Conservation (phyloP, 2,329 filamentous ascomycete genomes). For the Trichoderma polysporum region DNA sequence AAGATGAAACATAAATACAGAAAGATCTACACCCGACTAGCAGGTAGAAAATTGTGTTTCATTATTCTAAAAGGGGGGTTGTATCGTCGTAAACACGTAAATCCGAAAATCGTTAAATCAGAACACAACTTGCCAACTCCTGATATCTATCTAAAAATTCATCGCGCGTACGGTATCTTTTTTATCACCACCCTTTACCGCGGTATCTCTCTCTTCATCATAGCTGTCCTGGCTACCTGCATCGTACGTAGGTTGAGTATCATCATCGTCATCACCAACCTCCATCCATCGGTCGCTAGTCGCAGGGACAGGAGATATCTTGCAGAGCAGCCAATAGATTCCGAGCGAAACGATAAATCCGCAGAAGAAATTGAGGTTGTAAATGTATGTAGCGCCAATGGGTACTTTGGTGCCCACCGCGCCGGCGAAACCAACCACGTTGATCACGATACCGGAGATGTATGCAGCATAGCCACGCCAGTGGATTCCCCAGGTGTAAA, state of each 20-base stretch:
- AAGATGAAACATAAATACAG: too few relatives aligned
- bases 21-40: not conserved
- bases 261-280: conserved; percentile 63
- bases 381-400: conserved; percentile 77
- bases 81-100: not conserved
- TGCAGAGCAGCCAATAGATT: conserved; percentile 71
- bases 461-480: conserved; percentile 85
- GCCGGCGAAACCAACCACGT: conserved; percentile 87
- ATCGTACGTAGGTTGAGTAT: conserved; percentile 50
- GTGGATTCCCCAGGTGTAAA: conserved; percentile 69
- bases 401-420: conserved; percentile 73
- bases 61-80: not conserved
- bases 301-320: conserved; percentile 69
- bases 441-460: conserved; percentile 79
- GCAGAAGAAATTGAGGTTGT: conserved; percentile 86
- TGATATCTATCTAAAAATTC: not conserved
- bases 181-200: not conserved
- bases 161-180: not conserved
- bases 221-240: conserved; percentile 37
- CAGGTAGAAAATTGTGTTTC: not conserved
- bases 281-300: conserved; percentile 77
- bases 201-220: conserved; percentile 14
- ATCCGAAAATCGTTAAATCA: not conserved
- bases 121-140: not conserved
- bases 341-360: conserved; percentile 70